phyloP scores from a whole-genome alignment of 2,329 filamentous ascomycete genomes.

The Didymella keratinophila region DNA sequence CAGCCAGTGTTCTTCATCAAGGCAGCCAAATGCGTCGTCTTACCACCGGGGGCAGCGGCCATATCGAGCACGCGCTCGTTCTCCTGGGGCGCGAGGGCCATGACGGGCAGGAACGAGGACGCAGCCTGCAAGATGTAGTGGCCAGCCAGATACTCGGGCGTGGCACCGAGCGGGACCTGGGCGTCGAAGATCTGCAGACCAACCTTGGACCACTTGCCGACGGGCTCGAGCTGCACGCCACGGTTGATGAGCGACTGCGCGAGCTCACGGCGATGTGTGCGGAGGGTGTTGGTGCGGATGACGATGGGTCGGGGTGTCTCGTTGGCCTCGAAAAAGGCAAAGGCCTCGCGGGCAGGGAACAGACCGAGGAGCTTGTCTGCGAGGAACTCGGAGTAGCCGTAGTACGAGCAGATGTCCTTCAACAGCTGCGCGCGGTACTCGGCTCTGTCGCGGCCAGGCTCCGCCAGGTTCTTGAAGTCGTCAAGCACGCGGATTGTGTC shows the following conservation, averaged over 20 bases:
- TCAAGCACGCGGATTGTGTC: constrained; percentile 92
- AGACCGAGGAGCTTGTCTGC: constrained; percentile 94
- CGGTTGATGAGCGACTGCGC: constrained; percentile 95
- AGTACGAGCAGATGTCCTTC: constrained; percentile 94
- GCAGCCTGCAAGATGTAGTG: constrained; percentile 98
- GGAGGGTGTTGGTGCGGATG: constrained; percentile 94
- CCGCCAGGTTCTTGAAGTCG: constrained; percentile 82
- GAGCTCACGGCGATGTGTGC: constrained; percentile 77
- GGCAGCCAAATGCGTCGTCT: constrained; percentile 95
- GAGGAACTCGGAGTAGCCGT: constrained; percentile 93
- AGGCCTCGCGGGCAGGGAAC: constrained; percentile 91
- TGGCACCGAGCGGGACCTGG: constrained; percentile 86
- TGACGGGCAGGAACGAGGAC: constrained; percentile 95
- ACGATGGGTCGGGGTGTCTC: constrained; percentile 92
- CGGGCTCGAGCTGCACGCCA: constrained; percentile 92
- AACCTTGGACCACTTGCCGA: constrained; percentile 99
- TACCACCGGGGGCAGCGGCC: constrained; percentile 94
- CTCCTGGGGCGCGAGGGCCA: constrained; percentile 94
- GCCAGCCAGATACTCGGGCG: constrained; percentile 94
- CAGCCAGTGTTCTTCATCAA: constrained; percentile 97
- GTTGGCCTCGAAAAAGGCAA: constrained; percentile 99
- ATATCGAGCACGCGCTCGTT: constrained; percentile 91
- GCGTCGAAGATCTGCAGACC: constrained; percentile 96
- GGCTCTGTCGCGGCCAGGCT: constrained; percentile 80
- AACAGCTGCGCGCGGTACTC: constrained; percentile 89